Percentiles rank a stretch among this genome's conserved stretches.
Evolutionary conservation across 1,284 basidiomycete genomes (phyloP).

Genomic region (Moesziomyces sp.): DNA sequence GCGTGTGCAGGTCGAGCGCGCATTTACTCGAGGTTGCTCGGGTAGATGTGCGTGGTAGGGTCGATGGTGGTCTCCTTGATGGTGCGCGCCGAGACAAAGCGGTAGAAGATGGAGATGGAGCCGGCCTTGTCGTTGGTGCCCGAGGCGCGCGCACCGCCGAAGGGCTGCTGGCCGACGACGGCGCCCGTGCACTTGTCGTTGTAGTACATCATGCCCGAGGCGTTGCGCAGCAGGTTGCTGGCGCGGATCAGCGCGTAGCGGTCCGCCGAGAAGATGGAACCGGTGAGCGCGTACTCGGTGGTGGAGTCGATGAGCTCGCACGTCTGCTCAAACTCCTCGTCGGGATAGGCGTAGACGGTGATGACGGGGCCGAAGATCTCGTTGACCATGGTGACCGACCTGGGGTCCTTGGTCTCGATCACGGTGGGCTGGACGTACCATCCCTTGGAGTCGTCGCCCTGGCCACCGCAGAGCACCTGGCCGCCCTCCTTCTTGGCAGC

Average conservation of each 20-base stretch:
- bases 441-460: constrained; percentile 85
- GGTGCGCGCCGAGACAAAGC: constrained; percentile 77
- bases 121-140: constrained; percentile 99
- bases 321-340: constrained; percentile 80
- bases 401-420: constrained; percentile 91
- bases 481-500: constrained; percentile 90
- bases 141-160: constrained; percentile 90
- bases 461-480: constrained; percentile 86
- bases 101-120: constrained; percentile 79
- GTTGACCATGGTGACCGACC: constrained; percentile 88
- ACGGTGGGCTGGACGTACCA: constrained; percentile 95
- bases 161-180: constrained; percentile 82
- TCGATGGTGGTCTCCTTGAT: constrained; percentile 85
- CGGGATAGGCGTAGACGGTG: constrained; percentile 74
- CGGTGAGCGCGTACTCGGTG: constrained; percentile 82
- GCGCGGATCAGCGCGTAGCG: constrained; percentile 62
- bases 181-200: constrained; percentile 84
- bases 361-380: constrained; percentile 98
- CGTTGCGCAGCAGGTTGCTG: constrained; percentile 65
- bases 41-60: constrained; percentile 59
- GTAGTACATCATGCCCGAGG: constrained; percentile 68
- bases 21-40: constrained; percentile 60
- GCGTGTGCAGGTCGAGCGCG: not conserved
- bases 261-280: constrained; percentile 65
- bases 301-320: constrained; percentile 87